These are phyloP conservation scores for Asclepias syriaca DNA, from an alignment of 257 asterid species.

Conservation along the genomic window DNA sequence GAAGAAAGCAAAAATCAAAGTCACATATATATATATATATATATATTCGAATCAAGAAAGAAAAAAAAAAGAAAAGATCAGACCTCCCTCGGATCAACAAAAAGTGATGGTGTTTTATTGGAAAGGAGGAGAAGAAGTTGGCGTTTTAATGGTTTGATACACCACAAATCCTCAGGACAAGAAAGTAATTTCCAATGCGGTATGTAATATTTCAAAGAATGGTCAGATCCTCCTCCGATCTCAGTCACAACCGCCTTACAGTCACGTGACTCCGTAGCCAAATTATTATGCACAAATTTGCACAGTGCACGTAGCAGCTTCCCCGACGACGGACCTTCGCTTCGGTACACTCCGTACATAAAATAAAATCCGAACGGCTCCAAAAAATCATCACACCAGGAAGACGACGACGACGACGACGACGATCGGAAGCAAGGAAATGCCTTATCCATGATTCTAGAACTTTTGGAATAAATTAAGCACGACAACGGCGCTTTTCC, in stretches of 20 bases:
- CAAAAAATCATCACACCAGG: conserved; percentile 24
- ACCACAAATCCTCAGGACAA: conserved; percentile 38
- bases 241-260: conserved; percentile 33
- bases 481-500: conserved; percentile 27
- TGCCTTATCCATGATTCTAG: conserved; percentile 13
- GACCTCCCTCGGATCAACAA: conserved; percentile 47
- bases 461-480: conserved; percentile 17
- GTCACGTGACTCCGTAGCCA: conserved; percentile 23
- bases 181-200: conserved; percentile 40
- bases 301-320: conserved; percentile 28
- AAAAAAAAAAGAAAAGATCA: background rate
- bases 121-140: conserved; percentile 16
- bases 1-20: too few species aligned
- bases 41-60: too few species aligned
- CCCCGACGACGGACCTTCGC: conserved; percentile 33
- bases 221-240: conserved; percentile 22
- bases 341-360: conserved; percentile 25
- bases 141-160: conserved; percentile 29
- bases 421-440: conserved; percentile 24
- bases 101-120: conserved; percentile 19
- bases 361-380: conserved; percentile 35
- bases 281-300: conserved; percentile 29
- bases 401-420: background rate
- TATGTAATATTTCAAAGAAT: conserved; percentile 22
- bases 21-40: too few species aligned